Evolutionary conservation across 192 early-diverging fungal species (phyloP).

Genomic region (Backusella westeae): DNA sequence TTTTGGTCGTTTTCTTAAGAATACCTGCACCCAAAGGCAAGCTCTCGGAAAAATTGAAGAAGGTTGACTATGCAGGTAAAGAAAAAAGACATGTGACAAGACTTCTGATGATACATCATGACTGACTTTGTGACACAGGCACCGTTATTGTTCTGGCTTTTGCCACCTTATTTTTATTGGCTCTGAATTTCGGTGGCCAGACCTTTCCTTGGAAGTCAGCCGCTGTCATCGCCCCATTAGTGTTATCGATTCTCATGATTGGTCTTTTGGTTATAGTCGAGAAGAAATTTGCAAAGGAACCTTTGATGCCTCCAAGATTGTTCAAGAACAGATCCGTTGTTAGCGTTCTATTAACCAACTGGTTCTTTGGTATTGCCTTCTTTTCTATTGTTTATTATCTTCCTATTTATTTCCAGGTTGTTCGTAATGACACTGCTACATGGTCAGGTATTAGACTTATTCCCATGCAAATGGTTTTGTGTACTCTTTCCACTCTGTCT

Average conservation of each 20-base stretch:
- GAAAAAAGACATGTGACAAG: background rate
- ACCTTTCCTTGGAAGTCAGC: constrained; percentile 56
- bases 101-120: background rate
- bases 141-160: constrained; percentile 43
- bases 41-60: constrained; percentile 47
- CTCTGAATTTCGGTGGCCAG: constrained; percentile 66
- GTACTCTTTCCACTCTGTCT: constrained; percentile 9
- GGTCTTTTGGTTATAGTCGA: constrained; percentile 44
- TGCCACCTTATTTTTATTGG: constrained; percentile 55
- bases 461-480: constrained; percentile 34
- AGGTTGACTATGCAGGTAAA: constrained; percentile 60
- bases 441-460: constrained; percentile 40
- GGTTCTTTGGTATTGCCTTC: constrained; percentile 39
- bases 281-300: constrained; percentile 50
- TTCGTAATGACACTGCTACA: constrained; percentile 60
- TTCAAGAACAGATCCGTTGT: constrained; percentile 53
- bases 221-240: constrained; percentile 50
- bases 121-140: constrained; percentile 11
- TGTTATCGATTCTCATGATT: constrained; percentile 40
- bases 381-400: constrained; percentile 36
- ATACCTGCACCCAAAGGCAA: constrained; percentile 29
- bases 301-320: constrained; percentile 58
- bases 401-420: constrained; percentile 50
- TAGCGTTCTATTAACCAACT: constrained; percentile 26
- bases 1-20: constrained; percentile 39